Evolutionary conservation across 768 basidiomycete genomes (phyloP), one percentile per base, ranked within the genome.

Genomic region (Wakefieldia striispora): DNA sequence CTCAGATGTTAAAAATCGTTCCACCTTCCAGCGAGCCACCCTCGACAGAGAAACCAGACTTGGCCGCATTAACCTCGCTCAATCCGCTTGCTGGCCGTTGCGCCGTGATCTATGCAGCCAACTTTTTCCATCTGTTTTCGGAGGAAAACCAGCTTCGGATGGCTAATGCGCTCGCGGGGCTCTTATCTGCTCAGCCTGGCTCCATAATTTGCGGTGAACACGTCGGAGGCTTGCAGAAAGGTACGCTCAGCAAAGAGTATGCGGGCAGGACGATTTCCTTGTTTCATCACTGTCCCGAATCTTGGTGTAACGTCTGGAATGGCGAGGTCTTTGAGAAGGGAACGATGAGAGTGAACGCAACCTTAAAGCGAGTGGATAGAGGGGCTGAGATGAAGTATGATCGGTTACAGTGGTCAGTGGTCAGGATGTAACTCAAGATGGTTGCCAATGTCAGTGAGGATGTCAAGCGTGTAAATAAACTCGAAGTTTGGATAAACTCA

Each of bases 31-130:
- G 63, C 6, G 39, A 60, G 17, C 53, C 63, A 4, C 63, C 67
- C 20, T 49, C 54, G 6, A 38, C 56, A 11, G 49, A 56, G 4
- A 24, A 13, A 6, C 74, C 71, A 0, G 54, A 58, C 34, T 53
- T 80, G 23, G 24, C 52, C 6, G 52, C 65, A 0, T 49, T 81
- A 44, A 70, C 57, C 0, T 75, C 79, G 2, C 69, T 84, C 26
- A 78, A 65, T 17, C 73, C 75, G 0, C 67, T 83, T 2, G 73
- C 61, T 34, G 78, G 79, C 0, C 76, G 69, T 26, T 67, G 81
- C 39, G 72, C 79, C 7, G 76, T 69, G 6, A 77, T 84, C 36
- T 74, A 78, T 47, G 75, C 75, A 0, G 71, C 72, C 3, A 66
- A 73, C 9, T 69, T 84, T 55, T 82, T 84, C 54, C 68, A 70